Percentiles rank a stretch among this genome's conserved stretches.
Evolutionary conservation across 2,329 filamentous ascomycete species (phyloP).

Genomic region (Xylaria sp.): DNA sequence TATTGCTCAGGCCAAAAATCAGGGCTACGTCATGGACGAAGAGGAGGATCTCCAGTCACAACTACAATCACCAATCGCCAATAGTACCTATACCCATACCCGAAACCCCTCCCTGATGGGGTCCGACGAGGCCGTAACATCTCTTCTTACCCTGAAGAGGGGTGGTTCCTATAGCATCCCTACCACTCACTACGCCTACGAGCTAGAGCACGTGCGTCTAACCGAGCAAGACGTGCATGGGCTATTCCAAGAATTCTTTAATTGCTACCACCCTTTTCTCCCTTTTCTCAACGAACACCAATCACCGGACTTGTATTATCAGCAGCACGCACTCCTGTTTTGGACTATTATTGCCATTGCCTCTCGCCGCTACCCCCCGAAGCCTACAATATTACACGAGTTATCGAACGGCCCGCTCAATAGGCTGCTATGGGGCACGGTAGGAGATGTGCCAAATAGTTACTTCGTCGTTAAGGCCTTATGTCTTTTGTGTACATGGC

Average conservation of each 20-base stretch:
- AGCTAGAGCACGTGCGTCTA: slow-evolving; percentile 71
- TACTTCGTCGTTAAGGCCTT: slow-evolving; percentile 86
- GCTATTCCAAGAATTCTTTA: slow-evolving; percentile 80
- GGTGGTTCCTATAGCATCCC: slow-evolving; percentile 70
- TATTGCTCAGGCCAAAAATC: slow-evolving; percentile 68
- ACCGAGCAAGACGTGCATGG: slow-evolving; percentile 71
- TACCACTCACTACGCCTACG: slow-evolving; percentile 65
- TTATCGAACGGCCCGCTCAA: slow-evolving; percentile 74
- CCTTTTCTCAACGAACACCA: slow-evolving; percentile 77
- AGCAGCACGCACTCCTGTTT: slow-evolving; percentile 83
- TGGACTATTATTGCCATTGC: slow-evolving; percentile 85
- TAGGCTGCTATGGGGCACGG: slow-evolving; percentile 79
- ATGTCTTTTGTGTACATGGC: slow-evolving; percentile 84
- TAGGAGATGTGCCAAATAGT: slow-evolving; percentile 80
- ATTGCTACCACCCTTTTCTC: slow-evolving; percentile 79
- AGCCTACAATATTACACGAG: slow-evolving; percentile 72
- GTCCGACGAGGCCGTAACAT: slow-evolving; percentile 75
- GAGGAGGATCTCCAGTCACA: slow-evolving; percentile 66
- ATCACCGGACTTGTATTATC: slow-evolving; percentile 77
- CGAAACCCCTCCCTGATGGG: slow-evolving; percentile 73
- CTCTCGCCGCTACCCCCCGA: slow-evolving; percentile 73
- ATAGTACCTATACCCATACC: slow-evolving; percentile 68
- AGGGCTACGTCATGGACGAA: slow-evolving; percentile 66
- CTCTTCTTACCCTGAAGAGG: slow-evolving; percentile 73
- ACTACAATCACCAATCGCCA: slow-evolving; percentile 68